Percentiles rank a stretch among this genome's conserved stretches.
phyloP scores from a whole-genome alignment of 2,329 filamentous ascomycete genomes.

The Tricladium varicosporioides region DNA sequence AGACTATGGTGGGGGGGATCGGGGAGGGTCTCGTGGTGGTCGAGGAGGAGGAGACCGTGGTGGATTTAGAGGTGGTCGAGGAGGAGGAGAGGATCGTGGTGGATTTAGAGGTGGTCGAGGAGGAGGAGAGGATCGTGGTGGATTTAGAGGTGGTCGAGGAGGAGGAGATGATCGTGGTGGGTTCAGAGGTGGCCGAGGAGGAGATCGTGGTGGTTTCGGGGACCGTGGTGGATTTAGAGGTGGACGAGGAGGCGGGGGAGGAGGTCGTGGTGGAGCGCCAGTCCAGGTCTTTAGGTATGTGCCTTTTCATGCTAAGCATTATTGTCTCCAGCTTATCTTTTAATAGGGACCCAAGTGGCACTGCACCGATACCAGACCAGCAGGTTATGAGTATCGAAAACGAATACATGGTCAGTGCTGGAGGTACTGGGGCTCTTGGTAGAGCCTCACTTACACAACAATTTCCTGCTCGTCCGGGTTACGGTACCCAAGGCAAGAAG shows the following conservation, averaged over 20 bases:
- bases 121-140: too few relatives aligned
- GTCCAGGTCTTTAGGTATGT: conserved; percentile 29
- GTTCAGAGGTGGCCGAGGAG: conserved; percentile 29
- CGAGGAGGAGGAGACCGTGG: conserved; percentile 27
- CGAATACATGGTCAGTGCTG: conserved; percentile 25
- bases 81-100: conserved; percentile 31
- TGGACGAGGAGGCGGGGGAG: conserved; percentile 32
- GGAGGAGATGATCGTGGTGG: conserved; percentile 32
- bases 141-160: conserved; percentile 30
- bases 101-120: too few relatives aligned
- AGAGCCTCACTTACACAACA: conserved; percentile 14
- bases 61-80: conserved; percentile 26
- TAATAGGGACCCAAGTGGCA: conserved; percentile 23
- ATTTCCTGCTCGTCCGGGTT: conserved; percentile 31
- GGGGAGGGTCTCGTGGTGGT: conserved; percentile 29
- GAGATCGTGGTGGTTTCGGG: conserved; percentile 28
- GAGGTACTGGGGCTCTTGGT: conserved; percentile 19
- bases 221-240: conserved; percentile 24
- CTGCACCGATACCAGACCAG: conserved; percentile 23
- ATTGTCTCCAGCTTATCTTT: conserved; percentile 4
- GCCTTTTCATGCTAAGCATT: conserved; percentile 1
- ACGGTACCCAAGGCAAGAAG: conserved; percentile 28
- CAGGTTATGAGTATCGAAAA: conserved; percentile 32
- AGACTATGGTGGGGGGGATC: conserved; percentile 22
- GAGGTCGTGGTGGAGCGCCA: conserved; percentile 26